phyloP scores from a whole-genome alignment of 345 rosid genomes.

The Moricandia arvensis region DNA sequence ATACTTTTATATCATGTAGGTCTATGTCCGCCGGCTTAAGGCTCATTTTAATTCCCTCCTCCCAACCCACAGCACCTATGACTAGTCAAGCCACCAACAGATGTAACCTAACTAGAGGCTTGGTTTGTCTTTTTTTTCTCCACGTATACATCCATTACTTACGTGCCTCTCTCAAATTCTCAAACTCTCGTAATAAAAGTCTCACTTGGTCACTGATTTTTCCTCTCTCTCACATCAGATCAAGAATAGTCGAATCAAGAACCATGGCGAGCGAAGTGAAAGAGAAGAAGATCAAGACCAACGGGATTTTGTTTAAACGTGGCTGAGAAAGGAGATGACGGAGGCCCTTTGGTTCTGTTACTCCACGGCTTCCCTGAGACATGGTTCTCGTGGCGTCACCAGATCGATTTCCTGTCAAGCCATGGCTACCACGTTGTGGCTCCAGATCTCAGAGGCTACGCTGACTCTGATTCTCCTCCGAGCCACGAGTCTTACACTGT shows the following conservation, averaged over 20 bases:
- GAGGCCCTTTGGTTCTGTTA: constrained; percentile 52
- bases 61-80: too few relatives aligned
- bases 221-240: background rate
- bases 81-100: too few relatives aligned
- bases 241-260: constrained; percentile 17
- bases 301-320: constrained; percentile 54
- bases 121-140: background rate
- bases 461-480: constrained; percentile 57
- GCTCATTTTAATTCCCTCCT: too few relatives aligned
- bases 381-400: constrained; percentile 79
- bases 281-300: constrained; percentile 47
- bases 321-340: constrained; percentile 54
- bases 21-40: too few relatives aligned
- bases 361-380: constrained; percentile 80
- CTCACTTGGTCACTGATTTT: background rate
- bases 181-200: background rate
- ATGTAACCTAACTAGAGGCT: too few relatives aligned
- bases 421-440: constrained; percentile 65
- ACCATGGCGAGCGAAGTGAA: constrained; percentile 33
- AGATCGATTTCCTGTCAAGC: constrained; percentile 51
- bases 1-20: too few relatives aligned
- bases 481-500: constrained; percentile 47
- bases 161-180: background rate
- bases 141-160: background rate
- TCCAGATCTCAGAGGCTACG: constrained; percentile 69